These are phyloP conservation scores for Plenodomus lindquistii DNA, from an alignment of 2,329 filamentous ascomycete genomes.

Conservation along the genomic window DNA sequence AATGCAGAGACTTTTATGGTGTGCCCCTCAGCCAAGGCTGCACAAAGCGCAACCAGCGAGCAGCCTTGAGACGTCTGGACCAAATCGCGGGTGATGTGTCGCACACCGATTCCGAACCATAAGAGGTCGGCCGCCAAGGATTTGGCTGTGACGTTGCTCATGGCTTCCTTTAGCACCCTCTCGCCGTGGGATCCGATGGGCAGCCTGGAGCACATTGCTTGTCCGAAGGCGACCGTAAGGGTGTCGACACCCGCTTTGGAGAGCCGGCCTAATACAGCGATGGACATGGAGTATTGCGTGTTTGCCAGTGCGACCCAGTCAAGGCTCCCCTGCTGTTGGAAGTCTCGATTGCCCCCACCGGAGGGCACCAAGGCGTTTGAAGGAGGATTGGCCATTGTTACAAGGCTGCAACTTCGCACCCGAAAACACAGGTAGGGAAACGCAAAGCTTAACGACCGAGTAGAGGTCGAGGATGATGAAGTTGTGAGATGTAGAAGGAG, in stretches of 20 bases:
- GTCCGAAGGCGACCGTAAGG: constrained; percentile 14
- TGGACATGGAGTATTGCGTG: constrained; percentile 4
- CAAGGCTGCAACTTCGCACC: too few relatives aligned
- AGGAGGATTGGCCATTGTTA: neutral
- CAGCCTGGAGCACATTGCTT: constrained; percentile 7
- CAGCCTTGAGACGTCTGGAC: constrained; percentile 14
- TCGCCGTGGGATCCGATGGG: constrained; percentile 12
- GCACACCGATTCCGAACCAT: constrained; percentile 14
- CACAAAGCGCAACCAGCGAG: constrained; percentile 10
- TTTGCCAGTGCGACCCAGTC: constrained; percentile 11
- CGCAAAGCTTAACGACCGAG: too few relatives aligned
- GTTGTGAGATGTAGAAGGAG: too few relatives aligned
- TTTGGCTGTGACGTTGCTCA: constrained; percentile 5
- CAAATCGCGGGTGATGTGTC: constrained; percentile 11
- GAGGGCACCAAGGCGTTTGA: neutral
- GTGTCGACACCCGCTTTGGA: constrained; percentile 11
- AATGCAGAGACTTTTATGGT: neutral
- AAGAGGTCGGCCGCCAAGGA: constrained; percentile 7
- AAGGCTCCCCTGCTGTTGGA: constrained; percentile 9
- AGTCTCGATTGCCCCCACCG: neutral
- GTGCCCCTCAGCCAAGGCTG: constrained; percentile 2
- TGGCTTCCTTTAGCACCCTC: constrained; percentile 9
- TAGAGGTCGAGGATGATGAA: too few relatives aligned
- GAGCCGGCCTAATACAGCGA: constrained; percentile 10
- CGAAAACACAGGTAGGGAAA: too few relatives aligned